Evolutionary conservation across 148 eudicot species (phyloP).

Genomic region (Cornus florida): DNA sequence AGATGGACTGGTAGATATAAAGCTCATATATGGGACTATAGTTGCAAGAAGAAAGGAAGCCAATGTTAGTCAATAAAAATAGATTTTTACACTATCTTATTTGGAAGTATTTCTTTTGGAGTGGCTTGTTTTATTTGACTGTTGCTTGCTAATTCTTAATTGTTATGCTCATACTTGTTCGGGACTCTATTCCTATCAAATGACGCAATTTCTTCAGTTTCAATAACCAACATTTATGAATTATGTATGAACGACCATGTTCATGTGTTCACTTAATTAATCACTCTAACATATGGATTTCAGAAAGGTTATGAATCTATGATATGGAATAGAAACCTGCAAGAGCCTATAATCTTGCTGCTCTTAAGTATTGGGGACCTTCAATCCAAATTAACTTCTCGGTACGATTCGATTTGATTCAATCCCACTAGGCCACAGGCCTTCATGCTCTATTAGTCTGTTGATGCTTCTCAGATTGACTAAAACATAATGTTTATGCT

Average conservation of each 20-base stretch:
- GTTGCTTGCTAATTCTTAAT: constrained; percentile 23
- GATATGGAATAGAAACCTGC: constrained; percentile 97
- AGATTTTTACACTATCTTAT: neutral
- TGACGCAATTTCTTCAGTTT: constrained; percentile 50
- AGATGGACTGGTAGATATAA: constrained; percentile 96
- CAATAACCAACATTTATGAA: neutral
- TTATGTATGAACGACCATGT: too few species aligned
- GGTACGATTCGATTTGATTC: constrained; percentile 36
- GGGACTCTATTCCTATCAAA: constrained; percentile 31
- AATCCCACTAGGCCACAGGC: too few species aligned
- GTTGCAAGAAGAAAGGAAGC: constrained; percentile 89
- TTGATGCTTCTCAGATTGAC: neutral
- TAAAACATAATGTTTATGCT: neutral
- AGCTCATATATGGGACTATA: constrained; percentile 90
- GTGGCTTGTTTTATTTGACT: constrained; percentile 31
- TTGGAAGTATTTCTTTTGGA: constrained; percentile 17
- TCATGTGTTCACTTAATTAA: neutral
- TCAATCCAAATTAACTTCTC: constrained; percentile 80
- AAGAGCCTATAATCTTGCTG: constrained; percentile 91
- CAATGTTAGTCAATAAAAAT: constrained; percentile 62
- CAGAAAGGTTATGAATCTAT: constrained; percentile 96
- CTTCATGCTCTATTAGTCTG: neutral
- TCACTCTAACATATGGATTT: neutral
- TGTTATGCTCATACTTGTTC: constrained; percentile 34
- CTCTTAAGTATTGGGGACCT: constrained; percentile 89